Evolutionary conservation across 345 rosid species (phyloP), one percentile per base, ranked within the genome.

Genomic region (Draba incana): DNA sequence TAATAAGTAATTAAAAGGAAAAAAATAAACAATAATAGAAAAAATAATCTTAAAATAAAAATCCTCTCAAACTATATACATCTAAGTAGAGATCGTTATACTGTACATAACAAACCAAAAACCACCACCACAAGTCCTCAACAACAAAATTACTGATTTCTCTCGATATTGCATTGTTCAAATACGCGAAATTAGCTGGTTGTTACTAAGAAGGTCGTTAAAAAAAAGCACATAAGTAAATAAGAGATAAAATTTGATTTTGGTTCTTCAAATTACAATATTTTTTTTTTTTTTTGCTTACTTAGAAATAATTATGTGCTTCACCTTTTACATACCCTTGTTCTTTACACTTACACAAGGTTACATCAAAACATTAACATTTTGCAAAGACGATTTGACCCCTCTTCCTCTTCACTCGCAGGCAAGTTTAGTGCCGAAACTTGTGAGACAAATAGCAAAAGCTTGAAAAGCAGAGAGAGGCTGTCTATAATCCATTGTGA

Each of bases 381-480:
- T 31, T 42, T 20, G 65, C 38, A 56, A 24, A 47, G 20, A 65
- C 24, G 10, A 28, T 35, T 35, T 38, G 28, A 42, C 27, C 3
- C 2, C 14, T 20, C 27, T 15, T 10, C 53, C 5, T 24, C 64
- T 69, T 70, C 67, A 92, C 86, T 93, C 96, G 55, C 98, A 93
- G 2, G 98, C 98, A 69, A 90, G 79, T 75, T 93, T 90, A 11
- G 98, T 93, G 42, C 98, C 98, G 42, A 93, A 93, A 84, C 97
- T 93, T 62, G 97, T 84, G 50, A 93, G 98, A 75, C 98, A 86
- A 28, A 93, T 81, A 13, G 97, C 96, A 71, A 90, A 93, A 59
- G 98, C 98, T 66, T 86, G 96, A 72, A 90, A 90, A 15, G 98
- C 87, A 66, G 98, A 90, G 62, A 93, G 82, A 7, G 97, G 98